Percentiles rank a stretch among this genome's conserved stretches.
phyloP scores from a whole-genome alignment of 306 rosid genomes.

The Vigna radiata region DNA sequence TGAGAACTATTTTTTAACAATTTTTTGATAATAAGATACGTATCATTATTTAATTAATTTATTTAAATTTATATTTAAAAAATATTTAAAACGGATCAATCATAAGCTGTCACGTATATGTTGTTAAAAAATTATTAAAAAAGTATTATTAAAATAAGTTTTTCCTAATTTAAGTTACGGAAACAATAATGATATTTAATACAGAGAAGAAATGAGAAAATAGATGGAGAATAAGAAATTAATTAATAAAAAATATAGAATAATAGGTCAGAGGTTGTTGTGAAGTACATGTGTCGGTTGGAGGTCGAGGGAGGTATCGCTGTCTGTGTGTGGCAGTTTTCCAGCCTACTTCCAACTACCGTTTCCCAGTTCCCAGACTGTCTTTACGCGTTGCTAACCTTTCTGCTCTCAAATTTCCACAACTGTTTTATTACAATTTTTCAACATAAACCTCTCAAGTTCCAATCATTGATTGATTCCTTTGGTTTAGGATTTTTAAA shows the following conservation, averaged over 20 bases:
- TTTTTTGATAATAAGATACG: no score
- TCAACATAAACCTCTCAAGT: neutral
- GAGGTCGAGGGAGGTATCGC: neutral
- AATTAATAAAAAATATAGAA: neutral
- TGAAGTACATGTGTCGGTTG: neutral
- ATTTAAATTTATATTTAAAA: no score
- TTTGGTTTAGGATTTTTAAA: no score
- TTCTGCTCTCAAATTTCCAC: neutral
- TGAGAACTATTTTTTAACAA: no score
- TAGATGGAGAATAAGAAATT: neutral
- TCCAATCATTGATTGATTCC: constrained; percentile 7
- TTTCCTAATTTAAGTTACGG: neutral
- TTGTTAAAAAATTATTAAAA: no score
- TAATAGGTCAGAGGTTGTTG: no score
- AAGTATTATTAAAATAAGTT: no score
- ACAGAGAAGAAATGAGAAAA: neutral
- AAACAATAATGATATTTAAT: neutral
- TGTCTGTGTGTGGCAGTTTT: constrained; percentile 2
- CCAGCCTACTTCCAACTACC: constrained; percentile 6
- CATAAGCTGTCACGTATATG: no score
- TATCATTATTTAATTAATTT: no score
- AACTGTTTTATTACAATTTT: neutral
- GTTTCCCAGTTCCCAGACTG: neutral
- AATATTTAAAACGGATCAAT: no score
- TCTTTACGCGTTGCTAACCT: constrained; percentile 9